phyloP scores from a whole-genome alignment of 129 eudicot species.

The Flaveria brownii region DNA sequence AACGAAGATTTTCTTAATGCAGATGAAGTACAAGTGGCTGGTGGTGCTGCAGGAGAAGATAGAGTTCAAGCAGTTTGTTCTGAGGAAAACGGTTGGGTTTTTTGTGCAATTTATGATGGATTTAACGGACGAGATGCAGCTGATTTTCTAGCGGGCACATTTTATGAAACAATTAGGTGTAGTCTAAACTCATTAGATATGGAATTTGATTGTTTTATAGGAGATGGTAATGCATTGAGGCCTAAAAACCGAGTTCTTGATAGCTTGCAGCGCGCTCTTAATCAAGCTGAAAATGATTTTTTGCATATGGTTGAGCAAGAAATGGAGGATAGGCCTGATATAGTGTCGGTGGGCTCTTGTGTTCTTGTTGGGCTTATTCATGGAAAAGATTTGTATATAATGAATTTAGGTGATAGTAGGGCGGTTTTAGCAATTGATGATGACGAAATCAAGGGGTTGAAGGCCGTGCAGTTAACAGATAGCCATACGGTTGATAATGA shows the following conservation, averaged over 20 bases:
- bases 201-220: conserved; percentile 45
- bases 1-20: conserved; percentile 80
- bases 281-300: conserved; percentile 82
- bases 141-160: conserved; percentile 88
- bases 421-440: conserved; percentile 71
- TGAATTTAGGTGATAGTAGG: conserved; percentile 92
- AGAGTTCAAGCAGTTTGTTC: conserved; percentile 95
- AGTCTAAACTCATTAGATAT: conserved; percentile 71
- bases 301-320: conserved; percentile 94
- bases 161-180: conserved; percentile 71
- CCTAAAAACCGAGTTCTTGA: conserved; percentile 64
- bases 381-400: conserved; percentile 72
- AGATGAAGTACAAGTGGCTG: conserved; percentile 85
- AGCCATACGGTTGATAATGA: conserved; percentile 86
- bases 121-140: conserved; percentile 98
- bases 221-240: conserved; percentile 25
- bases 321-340: conserved; percentile 97
- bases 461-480: conserved; percentile 75
- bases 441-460: conserved; percentile 38
- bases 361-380: conserved; percentile 73
- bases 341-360: conserved; percentile 94
- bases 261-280: conserved; percentile 76
- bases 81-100: conserved; percentile 91
- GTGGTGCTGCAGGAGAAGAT: conserved; percentile 99
- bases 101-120: conserved; percentile 88